A percentile compares a stretch with the other conserved stretches of the same genome.
These are phyloP conservation scores for Malassezia obtusa DNA, from an alignment of 1,284 basidiomycete species.

Conservation along the genomic window DNA sequence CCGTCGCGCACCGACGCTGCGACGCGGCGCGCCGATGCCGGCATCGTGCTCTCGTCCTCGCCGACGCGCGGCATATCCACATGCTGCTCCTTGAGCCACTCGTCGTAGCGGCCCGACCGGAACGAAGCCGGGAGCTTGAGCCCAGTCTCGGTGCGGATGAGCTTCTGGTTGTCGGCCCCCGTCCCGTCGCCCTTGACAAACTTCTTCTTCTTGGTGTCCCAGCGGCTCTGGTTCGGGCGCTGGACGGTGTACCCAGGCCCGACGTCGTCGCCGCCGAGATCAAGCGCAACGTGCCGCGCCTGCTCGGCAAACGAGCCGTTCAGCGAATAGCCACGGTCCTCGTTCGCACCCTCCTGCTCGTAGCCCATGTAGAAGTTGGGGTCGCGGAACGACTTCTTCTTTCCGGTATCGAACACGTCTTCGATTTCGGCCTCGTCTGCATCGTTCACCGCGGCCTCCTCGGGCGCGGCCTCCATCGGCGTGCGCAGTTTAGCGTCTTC, in stretches of 20 bases:
- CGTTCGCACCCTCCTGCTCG: slow-evolving; percentile 70
- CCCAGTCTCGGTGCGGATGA: slow-evolving; percentile 87
- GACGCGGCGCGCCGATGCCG: slow-evolving; percentile 10
- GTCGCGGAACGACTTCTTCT: slow-evolving; percentile 58
- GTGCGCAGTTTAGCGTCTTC: slow-evolving; percentile 27
- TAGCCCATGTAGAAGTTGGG: slow-evolving; percentile 83
- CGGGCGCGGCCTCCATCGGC: background rate
- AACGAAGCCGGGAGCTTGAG: slow-evolving; percentile 84
- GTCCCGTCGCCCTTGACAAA: slow-evolving; percentile 74
- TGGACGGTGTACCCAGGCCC: slow-evolving; percentile 32
- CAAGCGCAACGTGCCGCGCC: slow-evolving; percentile 68
- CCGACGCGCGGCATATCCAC: slow-evolving; percentile 67
- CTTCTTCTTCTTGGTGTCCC: slow-evolving; percentile 96
- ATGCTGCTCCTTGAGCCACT: slow-evolving; percentile 76
- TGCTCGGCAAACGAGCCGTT: slow-evolving; percentile 70
- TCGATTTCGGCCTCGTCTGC: slow-evolving; percentile 21
- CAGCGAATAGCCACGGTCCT: slow-evolving; percentile 63
- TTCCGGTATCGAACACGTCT: slow-evolving; percentile 24
- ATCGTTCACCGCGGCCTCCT: background rate
- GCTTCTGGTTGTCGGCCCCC: slow-evolving; percentile 85
- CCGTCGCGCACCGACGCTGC: slow-evolving; percentile 9
- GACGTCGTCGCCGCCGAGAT: slow-evolving; percentile 66
- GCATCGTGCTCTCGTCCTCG: slow-evolving; percentile 56
- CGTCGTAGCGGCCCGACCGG: slow-evolving; percentile 83
- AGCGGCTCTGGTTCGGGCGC: slow-evolving; percentile 56